A percentile compares a stretch with the other conserved stretches of the same genome.
phyloP scores from a whole-genome alignment of 257 asterid genomes.

The Perilla frutescens region DNA sequence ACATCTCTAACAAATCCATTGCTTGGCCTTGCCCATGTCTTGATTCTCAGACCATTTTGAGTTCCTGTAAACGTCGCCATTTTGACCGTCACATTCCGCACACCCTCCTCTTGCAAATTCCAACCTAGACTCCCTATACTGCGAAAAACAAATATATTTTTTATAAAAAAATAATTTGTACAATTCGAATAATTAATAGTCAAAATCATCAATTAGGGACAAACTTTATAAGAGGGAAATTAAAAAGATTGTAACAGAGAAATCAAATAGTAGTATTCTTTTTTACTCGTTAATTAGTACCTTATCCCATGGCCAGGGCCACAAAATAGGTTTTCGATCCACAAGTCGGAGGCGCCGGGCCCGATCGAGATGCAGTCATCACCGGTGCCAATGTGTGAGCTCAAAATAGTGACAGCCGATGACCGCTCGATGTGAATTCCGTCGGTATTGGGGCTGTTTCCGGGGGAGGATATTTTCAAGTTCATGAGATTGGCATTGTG shows the following conservation, averaged over 20 bases:
- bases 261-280: background rate
- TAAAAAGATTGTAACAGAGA: background rate
- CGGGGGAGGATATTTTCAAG: conserved; percentile 49
- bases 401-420: conserved; percentile 41
- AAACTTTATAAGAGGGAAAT: too few species aligned
- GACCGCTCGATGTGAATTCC: conserved; percentile 59
- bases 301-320: conserved; percentile 83
- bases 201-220: too few species aligned
- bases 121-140: conserved; percentile 74
- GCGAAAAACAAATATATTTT: background rate
- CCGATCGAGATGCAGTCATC: conserved; percentile 73
- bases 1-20: conserved; percentile 55
- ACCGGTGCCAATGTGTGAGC: conserved; percentile 56
- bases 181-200: too few species aligned
- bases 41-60: conserved; percentile 62
- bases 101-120: conserved; percentile 58
- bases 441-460: conserved; percentile 67
- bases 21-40: conserved; percentile 74
- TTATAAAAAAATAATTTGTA: too few species aligned
- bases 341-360: conserved; percentile 56
- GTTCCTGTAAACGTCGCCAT: conserved; percentile 53
- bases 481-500: conserved; percentile 41
- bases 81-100: conserved; percentile 59
- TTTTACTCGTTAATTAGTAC: conserved; percentile 2
- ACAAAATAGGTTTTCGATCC: conserved; percentile 57